These are phyloP conservation scores for Suillus subalutaceus DNA, from an alignment of 768 basidiomycete species.

Conservation along the genomic window DNA sequence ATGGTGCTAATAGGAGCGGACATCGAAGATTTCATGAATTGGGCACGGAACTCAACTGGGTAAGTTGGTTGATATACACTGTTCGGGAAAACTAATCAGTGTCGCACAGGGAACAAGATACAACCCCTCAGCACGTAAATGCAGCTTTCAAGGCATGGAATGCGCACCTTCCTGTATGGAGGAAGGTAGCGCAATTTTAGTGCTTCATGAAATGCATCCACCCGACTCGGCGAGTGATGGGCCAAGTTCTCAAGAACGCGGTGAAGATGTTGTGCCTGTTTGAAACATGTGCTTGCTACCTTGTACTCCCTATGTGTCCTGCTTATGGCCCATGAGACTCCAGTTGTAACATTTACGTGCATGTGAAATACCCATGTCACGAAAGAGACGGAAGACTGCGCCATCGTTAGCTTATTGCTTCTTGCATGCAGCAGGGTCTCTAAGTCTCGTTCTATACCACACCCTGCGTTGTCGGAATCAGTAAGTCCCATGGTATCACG, in stretches of 20 bases:
- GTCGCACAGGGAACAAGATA: background rate
- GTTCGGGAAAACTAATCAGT: background rate
- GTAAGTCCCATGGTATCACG: too few relatives aligned
- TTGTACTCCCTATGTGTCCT: background rate
- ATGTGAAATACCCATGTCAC: background rate
- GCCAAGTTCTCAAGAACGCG: background rate
- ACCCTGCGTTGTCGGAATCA: too few relatives aligned
- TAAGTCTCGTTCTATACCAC: too few relatives aligned
- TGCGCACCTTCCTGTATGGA: background rate
- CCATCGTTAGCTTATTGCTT: background rate
- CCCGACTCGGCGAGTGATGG: background rate
- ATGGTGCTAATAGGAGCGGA: background rate
- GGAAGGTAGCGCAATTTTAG: background rate
- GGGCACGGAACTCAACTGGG: background rate
- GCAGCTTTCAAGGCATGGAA: fast-evolving
- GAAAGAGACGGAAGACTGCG: background rate
- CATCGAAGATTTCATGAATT: background rate
- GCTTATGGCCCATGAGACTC: background rate
- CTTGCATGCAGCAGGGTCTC: background rate
- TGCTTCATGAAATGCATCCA: background rate
- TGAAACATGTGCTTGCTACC: background rate
- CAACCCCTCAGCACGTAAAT: background rate
- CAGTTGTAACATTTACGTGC: background rate
- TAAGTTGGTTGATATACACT: background rate
- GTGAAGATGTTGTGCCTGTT: background rate